A percentile compares a stretch with the other conserved stretches of the same genome.
Evolutionary conservation across 768 basidiomycete species (phyloP).

Genomic region (Psilocybe cyanescens): DNA sequence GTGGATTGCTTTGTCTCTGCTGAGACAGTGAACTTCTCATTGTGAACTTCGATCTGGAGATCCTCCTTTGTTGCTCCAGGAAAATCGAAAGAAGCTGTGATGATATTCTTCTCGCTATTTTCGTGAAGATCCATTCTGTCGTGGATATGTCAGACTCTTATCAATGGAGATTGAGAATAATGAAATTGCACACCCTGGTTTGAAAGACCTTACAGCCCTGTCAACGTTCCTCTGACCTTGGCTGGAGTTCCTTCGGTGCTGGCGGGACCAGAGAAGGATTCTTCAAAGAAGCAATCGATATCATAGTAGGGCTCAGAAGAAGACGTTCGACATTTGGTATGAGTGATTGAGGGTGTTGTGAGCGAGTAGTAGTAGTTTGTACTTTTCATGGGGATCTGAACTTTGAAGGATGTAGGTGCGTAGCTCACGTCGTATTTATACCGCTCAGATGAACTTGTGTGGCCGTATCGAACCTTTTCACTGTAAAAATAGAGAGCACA

Average conservation of each 20-base stretch:
- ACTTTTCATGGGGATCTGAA: too few species aligned
- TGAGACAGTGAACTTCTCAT: conserved; percentile 52
- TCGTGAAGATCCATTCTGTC: conserved; percentile 61
- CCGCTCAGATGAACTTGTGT: too few species aligned
- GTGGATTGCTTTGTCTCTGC: conserved; percentile 44
- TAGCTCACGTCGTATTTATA: too few species aligned
- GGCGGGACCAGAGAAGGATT: conserved; percentile 22
- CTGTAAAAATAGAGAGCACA: too few species aligned
- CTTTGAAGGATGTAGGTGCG: too few species aligned
- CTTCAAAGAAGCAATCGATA: conserved; percentile 45
- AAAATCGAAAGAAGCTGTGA: conserved; percentile 61
- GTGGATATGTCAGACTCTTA: background rate
- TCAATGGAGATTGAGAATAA: background rate
- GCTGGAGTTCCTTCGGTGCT: conserved; percentile 3
- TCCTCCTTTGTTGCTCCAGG: conserved; percentile 57
- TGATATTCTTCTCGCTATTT: conserved; percentile 44
- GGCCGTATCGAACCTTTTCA: too few species aligned
- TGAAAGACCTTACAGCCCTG: conserved; percentile 23
- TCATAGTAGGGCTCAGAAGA: conserved; percentile 41
- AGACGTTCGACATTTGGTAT: conserved; percentile 17
- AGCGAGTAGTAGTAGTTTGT: too few species aligned
- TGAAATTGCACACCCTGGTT: conserved; percentile 33
- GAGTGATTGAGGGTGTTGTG: background rate
- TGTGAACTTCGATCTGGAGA: conserved; percentile 53
- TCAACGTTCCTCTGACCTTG: conserved; percentile 3